Conservation (phyloP, 345 rosid genomes). For the Lepidium sativum region DNA sequence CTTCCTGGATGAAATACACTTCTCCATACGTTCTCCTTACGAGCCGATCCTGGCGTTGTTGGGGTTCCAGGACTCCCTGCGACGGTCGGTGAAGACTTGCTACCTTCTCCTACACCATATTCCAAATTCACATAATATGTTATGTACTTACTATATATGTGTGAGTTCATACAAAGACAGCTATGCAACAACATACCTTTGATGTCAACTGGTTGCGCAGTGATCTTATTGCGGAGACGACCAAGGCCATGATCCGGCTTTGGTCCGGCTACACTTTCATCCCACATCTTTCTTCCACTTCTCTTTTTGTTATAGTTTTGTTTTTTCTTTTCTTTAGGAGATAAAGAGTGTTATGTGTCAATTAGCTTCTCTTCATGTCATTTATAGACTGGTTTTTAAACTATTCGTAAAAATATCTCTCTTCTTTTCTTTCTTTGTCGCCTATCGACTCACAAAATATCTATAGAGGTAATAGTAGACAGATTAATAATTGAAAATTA, state of each 20-base stretch:
- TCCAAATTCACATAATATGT: neutral
- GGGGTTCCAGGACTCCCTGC: constrained; percentile 49
- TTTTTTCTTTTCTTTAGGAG: neutral
- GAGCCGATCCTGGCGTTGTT: constrained; percentile 48
- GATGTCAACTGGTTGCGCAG: constrained; percentile 37
- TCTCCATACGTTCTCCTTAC: constrained; percentile 93
- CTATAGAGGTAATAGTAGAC: neutral
- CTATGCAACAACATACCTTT: constrained; percentile 16
- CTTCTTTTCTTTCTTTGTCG: neutral
- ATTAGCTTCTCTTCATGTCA: neutral
- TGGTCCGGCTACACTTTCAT: constrained; percentile 83
- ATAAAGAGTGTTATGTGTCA: neutral
- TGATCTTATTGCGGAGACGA: constrained; percentile 46
- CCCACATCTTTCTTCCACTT: constrained; percentile 51
- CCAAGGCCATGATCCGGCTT: constrained; percentile 87
- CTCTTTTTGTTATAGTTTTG: neutral
- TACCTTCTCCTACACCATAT: constrained; percentile 30
- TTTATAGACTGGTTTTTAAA: constrained; percentile 11
- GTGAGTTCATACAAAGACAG: neutral
- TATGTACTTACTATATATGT: too few relatives aligned
- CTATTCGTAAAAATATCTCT: constrained; percentile 14
- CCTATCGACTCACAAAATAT: constrained; percentile 4
- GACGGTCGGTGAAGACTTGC: constrained; percentile 33
- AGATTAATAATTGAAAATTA: neutral
- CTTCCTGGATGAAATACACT: constrained; percentile 95